Evolutionary conservation across 1,284 basidiomycete genomes (phyloP).

Genomic region (Termitomyces sp.): DNA sequence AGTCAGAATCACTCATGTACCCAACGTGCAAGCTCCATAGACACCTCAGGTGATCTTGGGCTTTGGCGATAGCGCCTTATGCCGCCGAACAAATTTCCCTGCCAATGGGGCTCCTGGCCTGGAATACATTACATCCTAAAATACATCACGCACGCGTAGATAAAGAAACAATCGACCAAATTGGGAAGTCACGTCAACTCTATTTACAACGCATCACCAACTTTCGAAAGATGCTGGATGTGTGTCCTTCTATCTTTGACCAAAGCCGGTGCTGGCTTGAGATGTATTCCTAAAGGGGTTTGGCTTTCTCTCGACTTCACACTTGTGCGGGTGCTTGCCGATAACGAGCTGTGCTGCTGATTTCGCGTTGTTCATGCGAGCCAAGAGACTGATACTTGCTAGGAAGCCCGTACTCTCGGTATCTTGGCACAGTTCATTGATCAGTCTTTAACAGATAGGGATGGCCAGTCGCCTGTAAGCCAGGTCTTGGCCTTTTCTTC

Average conservation of each 20-base stretch:
- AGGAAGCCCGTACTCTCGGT: background rate
- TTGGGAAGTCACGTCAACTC: background rate
- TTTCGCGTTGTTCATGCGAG: background rate
- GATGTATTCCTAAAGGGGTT: background rate
- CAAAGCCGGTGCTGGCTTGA: background rate
- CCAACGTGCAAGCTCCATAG: background rate
- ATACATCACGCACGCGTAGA: background rate
- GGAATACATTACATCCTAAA: background rate
- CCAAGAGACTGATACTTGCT: background rate
- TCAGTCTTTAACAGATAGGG: conserved; percentile 8
- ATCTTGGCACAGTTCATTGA: too few relatives aligned
- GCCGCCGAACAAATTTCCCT: background rate
- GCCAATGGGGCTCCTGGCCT: background rate
- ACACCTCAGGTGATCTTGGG: background rate
- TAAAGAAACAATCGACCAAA: background rate
- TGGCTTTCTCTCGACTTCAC: background rate
- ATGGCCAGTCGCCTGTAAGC: conserved; percentile 12
- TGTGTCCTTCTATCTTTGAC: background rate
- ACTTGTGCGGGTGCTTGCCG: background rate
- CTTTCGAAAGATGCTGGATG: background rate
- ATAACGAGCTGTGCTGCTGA: background rate
- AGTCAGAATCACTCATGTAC: background rate
- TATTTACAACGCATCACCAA: background rate
- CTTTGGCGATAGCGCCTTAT: background rate
- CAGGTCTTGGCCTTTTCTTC: conserved; percentile 6